Percentiles rank a stretch among this genome's conserved stretches.
Conservation (phyloP, 2,329 filamentous ascomycete genomes). For the Neofusicoccum cordaticola region DNA sequence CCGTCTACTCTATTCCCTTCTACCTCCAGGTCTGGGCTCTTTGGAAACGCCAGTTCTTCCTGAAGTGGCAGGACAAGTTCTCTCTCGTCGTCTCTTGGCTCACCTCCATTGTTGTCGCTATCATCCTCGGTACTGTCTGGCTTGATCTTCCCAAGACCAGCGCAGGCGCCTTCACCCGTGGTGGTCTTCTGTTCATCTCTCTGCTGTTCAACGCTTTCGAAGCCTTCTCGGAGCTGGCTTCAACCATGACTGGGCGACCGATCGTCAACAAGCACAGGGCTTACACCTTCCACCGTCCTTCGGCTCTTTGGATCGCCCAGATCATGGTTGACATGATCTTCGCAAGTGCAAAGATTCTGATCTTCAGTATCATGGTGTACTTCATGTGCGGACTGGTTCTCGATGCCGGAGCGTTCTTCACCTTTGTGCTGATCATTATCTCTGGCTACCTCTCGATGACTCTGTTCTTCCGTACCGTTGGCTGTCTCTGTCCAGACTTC, state of each 20-base stretch:
- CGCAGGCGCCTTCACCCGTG: conserved; percentile 74
- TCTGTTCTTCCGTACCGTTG: conserved; percentile 81
- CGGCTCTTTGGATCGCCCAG: conserved; percentile 78
- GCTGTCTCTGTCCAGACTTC: conserved; percentile 73
- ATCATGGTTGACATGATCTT: conserved; percentile 77
- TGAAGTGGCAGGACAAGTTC: conserved; percentile 84
- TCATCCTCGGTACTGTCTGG: conserved; percentile 78
- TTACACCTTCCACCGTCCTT: conserved; percentile 79
- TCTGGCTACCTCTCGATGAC: conserved; percentile 73
- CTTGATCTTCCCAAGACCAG: conserved; percentile 63
- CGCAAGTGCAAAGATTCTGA: conserved; percentile 64
- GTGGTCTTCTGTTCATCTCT: conserved; percentile 76
- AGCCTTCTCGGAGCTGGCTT: conserved; percentile 73
- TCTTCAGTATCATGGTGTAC: conserved; percentile 68
- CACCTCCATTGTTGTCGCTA: conserved; percentile 68
- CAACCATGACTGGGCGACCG: conserved; percentile 71
- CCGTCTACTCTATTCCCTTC: conserved; percentile 81
- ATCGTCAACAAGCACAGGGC: conserved; percentile 83
- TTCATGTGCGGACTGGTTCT: conserved; percentile 82
- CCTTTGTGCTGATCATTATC: conserved; percentile 77
- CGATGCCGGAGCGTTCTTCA: conserved; percentile 76
- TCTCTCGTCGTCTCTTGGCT: conserved; percentile 72
- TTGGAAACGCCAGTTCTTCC: conserved; percentile 78
- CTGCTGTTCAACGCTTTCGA: conserved; percentile 86
- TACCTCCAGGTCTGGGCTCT: conserved; percentile 78